Base-by-base conservation (phyloP, 345 rosid genomes). In the Rhizophora mangle region DNA sequence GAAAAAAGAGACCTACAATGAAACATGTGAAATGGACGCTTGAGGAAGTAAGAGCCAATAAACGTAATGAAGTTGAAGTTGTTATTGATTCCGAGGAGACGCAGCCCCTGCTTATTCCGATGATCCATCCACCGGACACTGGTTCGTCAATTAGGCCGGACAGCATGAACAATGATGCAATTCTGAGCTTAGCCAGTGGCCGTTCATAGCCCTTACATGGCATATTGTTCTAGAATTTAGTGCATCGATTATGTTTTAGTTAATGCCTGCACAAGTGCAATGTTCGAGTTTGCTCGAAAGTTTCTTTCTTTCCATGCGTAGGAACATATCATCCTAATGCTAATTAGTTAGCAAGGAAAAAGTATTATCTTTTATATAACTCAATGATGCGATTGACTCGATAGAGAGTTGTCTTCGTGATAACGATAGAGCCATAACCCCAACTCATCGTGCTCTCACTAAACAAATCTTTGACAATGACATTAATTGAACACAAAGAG, bases 1-100 rank as follows among this genome's bases (percentile, higher is more conserved):
- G 86, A 19, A 78, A 73, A 29, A 70, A 82, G 22, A 69, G 85
- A 39, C 87, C 87, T 4, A 59, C 72, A 31, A 85, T 84, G 87
- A 86, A 75, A 62, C 67, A 84, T 57, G 85, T 75, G n/a, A 55
- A 57, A 0, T 15, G 29, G 62, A 84, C 79, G 51, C 71, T 86
- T 39, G 81, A 80, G 58, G 58, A n/a, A n/a, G 1, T 54, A 22
- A 54, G 6, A 54, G 20, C 26, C 27, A 54, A 22, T 13, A n/a
- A 54, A 54, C 7, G 58, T 22, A 54, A 54, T 6, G 13, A 54
- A 20, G 13, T 54, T 54, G 58, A 7, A n/a, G 24, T 53, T 53
- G 58, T 54, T 24, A 20, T 53, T 54, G 58, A 54, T 54, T 54
- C 9, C 1, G 15, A 21, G 1, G 58, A n/a, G 13, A 54, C 27